Evolutionary conservation across 352 stramenopile species (phyloP), one percentile per base, ranked within the genome.

Genomic region (Globisporangium megalacanthum): DNA sequence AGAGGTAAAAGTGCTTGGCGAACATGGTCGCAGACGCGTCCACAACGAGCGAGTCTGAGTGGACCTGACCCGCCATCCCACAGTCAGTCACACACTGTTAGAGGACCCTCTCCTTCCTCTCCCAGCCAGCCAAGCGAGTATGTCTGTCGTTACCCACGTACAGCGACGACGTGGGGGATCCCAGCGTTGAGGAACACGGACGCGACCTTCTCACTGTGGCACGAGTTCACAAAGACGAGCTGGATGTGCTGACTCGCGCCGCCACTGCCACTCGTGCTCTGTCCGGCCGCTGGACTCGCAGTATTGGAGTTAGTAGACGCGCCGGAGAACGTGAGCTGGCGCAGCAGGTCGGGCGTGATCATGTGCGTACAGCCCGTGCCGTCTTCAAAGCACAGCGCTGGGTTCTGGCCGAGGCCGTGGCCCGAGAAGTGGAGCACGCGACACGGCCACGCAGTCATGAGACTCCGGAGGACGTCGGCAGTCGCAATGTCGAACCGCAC

Each of bases 91-190:
- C 19, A 20, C 25, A 29, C 25, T 29, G 25, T 29, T 29, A 29
- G 25, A 1, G 4, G 25, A 29, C 25, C 25, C 25, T 29, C 25
- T 4, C 25, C 25, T 29, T 29, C 20, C 42, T 25, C 15, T 13
- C 17, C 15, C 15, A 22, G 14, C 17, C 19, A 17, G 6, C 0
- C 22, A 11, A 17, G 1, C 4, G 0, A 5, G 33, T 15, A 35
- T 2, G 6, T 11, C 13, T n/a, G 45, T 8, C 8, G 13, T 9
- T n/a, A 11, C 49, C 6, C 4, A 62, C 72, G 22, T 66, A 95
- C 83, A 6, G 88, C 89, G n/a, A 97, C 84, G 8, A 97, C 88
- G 60, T 97, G 88, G 2, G 84, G 86, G 37, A 97, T 93, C 7
- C 89, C 90, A 2, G 88, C 89, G 36, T 90, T 83, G 35, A 95